Base-by-base conservation (phyloP, 2,329 filamentous ascomycete species). In the Aschersonia sp. region DNA sequence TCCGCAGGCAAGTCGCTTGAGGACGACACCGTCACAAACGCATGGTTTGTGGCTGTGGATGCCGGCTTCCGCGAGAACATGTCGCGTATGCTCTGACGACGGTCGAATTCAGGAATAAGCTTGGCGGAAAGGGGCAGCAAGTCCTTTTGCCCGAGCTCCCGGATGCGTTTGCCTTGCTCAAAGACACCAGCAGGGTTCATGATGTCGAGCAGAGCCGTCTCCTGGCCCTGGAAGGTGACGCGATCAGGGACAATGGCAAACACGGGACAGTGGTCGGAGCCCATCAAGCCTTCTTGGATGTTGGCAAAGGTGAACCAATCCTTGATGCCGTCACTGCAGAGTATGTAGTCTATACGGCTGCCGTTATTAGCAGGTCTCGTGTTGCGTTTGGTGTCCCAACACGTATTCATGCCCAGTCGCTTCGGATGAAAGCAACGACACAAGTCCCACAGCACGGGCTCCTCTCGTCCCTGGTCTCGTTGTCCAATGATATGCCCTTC, bases 241-340 rank as follows among this genome's bases (percentile, higher is more conserved):
- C 58, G 68, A 37, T 89, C 78, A 14, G 81, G 78, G 30, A 94
- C 70, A 2, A 76, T 73, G 1, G 82, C 87, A 61, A 84, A 97
- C 1, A 97, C 90, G 0, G 92, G 92, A 56, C 92, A 98, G 62
- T 98, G 92, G 59, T 98, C 92, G 1, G 90, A 97, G 0, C 92
- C 92, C 74, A 94, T 83, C 29, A 97, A 68, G 0, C 89, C 89
- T 63, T 95, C 87, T 61, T 97, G 92, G 32, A 97, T 97, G 56
- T 95, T 81, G 6, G 87, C 78, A 42, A 81, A 77, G 30, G 68
- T 70, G 57, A 95, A 84, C 87, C 89, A 95, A 46, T 76, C 68
- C 56, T 81, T 84, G 70, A 95, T 84, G 37, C 77, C 75, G 41
- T 82, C 71, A 53, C 81, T 92, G 60, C 87, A 94, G 4, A 97